A percentile compares a stretch with the other conserved stretches of the same genome.
These are phyloP conservation scores for Chalaropsis thielavioides DNA, from an alignment of 2,329 filamentous ascomycete species.

Conservation along the genomic window DNA sequence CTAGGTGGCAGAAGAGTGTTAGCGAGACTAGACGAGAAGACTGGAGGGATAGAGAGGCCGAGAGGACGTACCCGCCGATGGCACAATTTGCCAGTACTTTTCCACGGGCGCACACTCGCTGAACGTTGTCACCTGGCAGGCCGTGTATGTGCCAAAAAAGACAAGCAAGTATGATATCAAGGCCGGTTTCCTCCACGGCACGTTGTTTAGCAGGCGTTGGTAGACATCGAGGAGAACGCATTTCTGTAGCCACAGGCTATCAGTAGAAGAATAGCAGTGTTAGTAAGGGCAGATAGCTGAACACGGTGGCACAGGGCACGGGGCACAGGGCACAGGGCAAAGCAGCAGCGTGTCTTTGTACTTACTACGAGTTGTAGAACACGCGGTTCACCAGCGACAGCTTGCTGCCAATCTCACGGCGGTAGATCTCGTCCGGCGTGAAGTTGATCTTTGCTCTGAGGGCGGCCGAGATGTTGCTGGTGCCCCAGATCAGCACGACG, in stretches of 20 bases:
- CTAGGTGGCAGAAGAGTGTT: conserved; percentile 17
- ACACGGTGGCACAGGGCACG: no score
- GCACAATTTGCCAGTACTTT: conserved; percentile 43
- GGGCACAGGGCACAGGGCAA: background rate
- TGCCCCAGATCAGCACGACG: conserved; percentile 27
- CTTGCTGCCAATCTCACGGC: conserved; percentile 25
- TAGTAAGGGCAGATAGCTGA: no score
- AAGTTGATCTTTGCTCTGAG: conserved; percentile 22
- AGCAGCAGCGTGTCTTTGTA: conserved; percentile 12
- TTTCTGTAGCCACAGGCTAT: conserved; percentile 24
- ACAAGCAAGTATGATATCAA: conserved; percentile 22
- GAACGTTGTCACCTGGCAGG: conserved; percentile 25
- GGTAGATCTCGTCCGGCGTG: conserved; percentile 24
- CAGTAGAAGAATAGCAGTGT: background rate
- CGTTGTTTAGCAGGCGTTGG: conserved; percentile 20
- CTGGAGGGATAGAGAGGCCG: background rate
- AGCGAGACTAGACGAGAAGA: background rate
- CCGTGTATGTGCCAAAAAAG: conserved; percentile 24
- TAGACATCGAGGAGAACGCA: conserved; percentile 23
- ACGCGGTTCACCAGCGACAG: conserved; percentile 24
- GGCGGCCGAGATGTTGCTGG: conserved; percentile 24
- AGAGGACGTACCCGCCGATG: conserved; percentile 24
- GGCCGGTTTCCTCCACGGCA: conserved; percentile 21
- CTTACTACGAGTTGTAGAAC: conserved; percentile 26
- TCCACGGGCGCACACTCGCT: conserved; percentile 32